These are phyloP conservation scores for Gentiana macrophylla DNA, from an alignment of 257 asterid genomes.

Conservation along the genomic window DNA sequence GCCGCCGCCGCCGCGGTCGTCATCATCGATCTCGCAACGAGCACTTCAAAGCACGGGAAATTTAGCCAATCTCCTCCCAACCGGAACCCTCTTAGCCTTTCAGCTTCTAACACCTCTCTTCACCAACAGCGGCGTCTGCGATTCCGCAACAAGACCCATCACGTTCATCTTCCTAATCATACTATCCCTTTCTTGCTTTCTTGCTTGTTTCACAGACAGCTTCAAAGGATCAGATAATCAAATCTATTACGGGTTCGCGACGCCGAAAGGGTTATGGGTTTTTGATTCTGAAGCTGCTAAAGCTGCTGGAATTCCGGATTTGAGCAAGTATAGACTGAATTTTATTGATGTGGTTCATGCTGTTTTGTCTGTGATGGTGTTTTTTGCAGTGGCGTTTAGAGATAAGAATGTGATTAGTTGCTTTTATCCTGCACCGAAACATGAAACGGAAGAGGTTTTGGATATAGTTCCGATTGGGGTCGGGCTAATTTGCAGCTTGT, in stretches of 20 bases:
- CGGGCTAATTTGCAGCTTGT: conserved; percentile 48
- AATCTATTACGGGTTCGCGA: conserved; percentile 46
- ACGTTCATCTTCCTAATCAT: conserved; percentile 28
- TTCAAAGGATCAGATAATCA: conserved; percentile 33
- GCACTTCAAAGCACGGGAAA: conserved; percentile 46
- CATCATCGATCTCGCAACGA: conserved; percentile 21
- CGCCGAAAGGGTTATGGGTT: conserved; percentile 49
- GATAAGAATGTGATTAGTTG: conserved; percentile 60
- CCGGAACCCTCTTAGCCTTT: conserved; percentile 63
- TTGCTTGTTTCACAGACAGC: conserved; percentile 69
- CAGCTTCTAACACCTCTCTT: conserved; percentile 56
- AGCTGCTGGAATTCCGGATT: conserved; percentile 27
- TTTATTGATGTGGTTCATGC: conserved; percentile 54
- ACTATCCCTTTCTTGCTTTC: conserved; percentile 41
- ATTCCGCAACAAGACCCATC: conserved; percentile 25
- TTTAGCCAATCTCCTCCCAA: conserved; percentile 73
- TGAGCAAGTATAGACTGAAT: conserved; percentile 34
- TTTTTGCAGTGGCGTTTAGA: conserved; percentile 48
- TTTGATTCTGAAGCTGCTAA: conserved; percentile 27
- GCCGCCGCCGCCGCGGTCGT: neutral
- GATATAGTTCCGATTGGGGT: conserved; percentile 47
- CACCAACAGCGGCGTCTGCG: conserved; percentile 57
- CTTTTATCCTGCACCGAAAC: conserved; percentile 44
- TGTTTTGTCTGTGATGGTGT: conserved; percentile 39
- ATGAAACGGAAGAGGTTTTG: conserved; percentile 40